Evolutionary conservation across 1,284 basidiomycete genomes (phyloP).

Genomic region (Ganoderma leucocontextum): DNA sequence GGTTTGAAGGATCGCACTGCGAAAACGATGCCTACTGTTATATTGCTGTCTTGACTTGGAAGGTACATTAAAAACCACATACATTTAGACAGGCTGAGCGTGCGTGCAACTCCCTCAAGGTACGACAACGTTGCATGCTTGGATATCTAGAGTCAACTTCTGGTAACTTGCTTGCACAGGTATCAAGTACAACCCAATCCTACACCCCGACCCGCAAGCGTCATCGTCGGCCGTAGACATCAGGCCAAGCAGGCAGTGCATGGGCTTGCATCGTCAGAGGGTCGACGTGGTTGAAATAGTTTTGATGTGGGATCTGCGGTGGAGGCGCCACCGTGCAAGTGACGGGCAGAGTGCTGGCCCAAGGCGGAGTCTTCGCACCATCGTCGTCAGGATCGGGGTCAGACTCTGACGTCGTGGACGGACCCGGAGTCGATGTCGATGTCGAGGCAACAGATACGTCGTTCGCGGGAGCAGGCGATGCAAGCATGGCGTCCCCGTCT

Average conservation of each 20-base stretch:
- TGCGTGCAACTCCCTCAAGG: not conserved
- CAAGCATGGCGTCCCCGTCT: not conserved
- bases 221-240: not conserved
- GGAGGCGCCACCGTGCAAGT: slow-evolving; percentile 12
- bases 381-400: not conserved
- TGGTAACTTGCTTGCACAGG: too few species aligned
- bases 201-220: not conserved
- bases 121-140: not conserved
- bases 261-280: not conserved
- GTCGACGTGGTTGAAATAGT: slow-evolving; percentile 18
- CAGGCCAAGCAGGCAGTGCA: slow-evolving; percentile 11
- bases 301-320: slow-evolving; percentile 2
- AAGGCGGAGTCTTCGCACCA: slow-evolving; percentile 10
- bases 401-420: not conserved
- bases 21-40: not conserved
- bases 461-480: not conserved
- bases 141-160: too few species aligned
- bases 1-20: not conserved
- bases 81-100: not conserved
- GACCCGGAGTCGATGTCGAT: not conserved
- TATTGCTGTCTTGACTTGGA: not conserved
- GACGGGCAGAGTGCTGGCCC: slow-evolving; percentile 15
- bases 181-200: too few species aligned
- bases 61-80: not conserved
- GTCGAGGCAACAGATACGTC: not conserved